These are phyloP conservation scores for Exophiala spinifera DNA, from an alignment of 2,329 filamentous ascomycete genomes.

Conservation along the genomic window DNA sequence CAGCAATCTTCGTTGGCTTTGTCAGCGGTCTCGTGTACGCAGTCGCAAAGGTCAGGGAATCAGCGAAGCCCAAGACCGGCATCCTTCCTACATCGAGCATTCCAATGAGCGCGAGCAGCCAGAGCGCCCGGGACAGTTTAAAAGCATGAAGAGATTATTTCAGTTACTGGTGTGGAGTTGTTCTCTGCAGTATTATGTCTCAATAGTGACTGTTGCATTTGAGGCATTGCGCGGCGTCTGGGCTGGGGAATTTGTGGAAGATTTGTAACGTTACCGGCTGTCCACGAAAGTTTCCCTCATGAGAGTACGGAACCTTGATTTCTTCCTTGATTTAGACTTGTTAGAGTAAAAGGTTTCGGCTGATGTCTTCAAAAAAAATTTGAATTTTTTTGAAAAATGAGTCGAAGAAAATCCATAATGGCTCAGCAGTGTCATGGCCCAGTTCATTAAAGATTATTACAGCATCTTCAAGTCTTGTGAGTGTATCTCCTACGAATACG, in stretches of 20 bases:
- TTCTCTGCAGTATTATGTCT: not conserved
- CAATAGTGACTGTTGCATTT: not conserved
- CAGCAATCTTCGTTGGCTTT: slow-evolving; percentile 87
- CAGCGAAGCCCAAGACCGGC: slow-evolving; percentile 61
- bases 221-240: slow-evolving; percentile 14
- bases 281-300: not conserved
- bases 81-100: slow-evolving; percentile 64
- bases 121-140: slow-evolving; percentile 82
- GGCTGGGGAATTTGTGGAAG: not conserved
- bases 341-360: not conserved
- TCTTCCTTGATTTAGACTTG: not conserved
- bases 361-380: not conserved
- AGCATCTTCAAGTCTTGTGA: no score
- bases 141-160: slow-evolving; percentile 54
- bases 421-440: no score
- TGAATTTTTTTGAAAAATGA: not conserved
- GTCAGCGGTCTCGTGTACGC: slow-evolving; percentile 89
- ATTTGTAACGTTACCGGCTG: not conserved
- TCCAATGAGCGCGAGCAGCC: slow-evolving; percentile 80
- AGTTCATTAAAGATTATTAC: no score
- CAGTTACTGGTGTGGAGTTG: not conserved
- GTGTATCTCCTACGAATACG: no score
- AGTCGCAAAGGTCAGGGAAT: slow-evolving; percentile 79
- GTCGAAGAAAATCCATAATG: not conserved
- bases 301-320: not conserved